Evolutionary conservation across 2,329 filamentous ascomycete species (phyloP), one percentile per base, ranked within the genome.

Genomic region (Aphanocladium album): DNA sequence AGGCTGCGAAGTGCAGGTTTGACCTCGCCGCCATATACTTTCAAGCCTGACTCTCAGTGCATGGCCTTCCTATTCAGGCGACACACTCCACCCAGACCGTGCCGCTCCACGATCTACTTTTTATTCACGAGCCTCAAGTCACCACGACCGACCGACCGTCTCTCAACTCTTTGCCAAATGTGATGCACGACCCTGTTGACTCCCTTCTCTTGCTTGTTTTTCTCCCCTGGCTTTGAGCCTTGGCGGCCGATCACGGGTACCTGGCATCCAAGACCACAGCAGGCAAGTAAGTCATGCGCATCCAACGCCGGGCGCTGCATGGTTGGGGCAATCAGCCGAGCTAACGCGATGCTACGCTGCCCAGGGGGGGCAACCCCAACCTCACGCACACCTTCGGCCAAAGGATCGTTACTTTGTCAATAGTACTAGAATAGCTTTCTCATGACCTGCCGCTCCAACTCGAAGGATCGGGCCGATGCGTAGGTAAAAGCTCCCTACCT

Each of bases 291-390:
- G 35, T 39, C 35, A 30, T 30, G 30, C 30, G 30, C 30, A 30
- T 14, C 9, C 27, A 6, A 17, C 12, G 35, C 16, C 19, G 41
- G n/a, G 52, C 52, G 39, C 39, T 30, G 52, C 51, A 30, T 19
- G 19, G 4, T 23, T 27, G 33, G 33, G 33, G 11, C 33, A 21
- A 21, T 25, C 1, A 9, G 45, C 43, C 17, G 11, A 57, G 21
- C 30, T 39, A 50, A 30, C 9, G 45, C 55, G 23, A 57, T 57
- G 55, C 55, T 30, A 57, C 55, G 49, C 45, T 50, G 16, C 16
- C 30, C 27, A 33, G n/a, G n/a, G n/a, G n/a, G n/a, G 19, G 16
- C 9, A 16, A 30, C 21, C 33, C 27, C 21, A 27, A 30, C 14
- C n/a, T 19, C 25, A 37, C 6, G n/a, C 11, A 23, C 53, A 35